A percentile compares a stretch with the other conserved stretches of the same genome.
phyloP scores from a whole-genome alignment of 164 flowering plant species.

The Aristolochia fimbriata region DNA sequence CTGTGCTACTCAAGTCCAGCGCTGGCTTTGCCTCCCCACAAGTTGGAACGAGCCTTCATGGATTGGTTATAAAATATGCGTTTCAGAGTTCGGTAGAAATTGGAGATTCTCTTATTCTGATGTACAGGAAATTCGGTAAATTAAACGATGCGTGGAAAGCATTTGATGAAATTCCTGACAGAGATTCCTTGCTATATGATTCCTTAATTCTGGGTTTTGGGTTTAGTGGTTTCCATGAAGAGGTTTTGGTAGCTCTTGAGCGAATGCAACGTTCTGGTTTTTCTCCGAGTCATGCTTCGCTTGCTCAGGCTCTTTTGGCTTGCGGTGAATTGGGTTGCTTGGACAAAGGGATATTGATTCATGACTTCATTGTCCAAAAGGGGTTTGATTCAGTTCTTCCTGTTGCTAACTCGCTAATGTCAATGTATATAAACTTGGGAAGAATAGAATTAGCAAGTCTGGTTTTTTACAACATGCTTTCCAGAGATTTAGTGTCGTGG shows the following conservation, averaged over 20 bases:
- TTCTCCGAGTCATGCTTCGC: constrained; percentile 10
- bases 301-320: constrained; percentile 12
- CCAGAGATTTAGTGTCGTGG: constrained; percentile 34
- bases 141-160: constrained; percentile 10
- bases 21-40: constrained; percentile 4
- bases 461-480: constrained; percentile 19
- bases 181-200: constrained; percentile 15
- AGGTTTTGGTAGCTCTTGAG: constrained; percentile 13
- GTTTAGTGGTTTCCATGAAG: constrained; percentile 16
- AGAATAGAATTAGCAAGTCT: constrained; percentile 20
- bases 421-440: constrained; percentile 25
- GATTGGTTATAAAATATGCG: constrained; percentile 18
- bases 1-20: constrained; percentile 22
- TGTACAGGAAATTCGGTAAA: constrained; percentile 18
- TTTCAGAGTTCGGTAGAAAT: constrained; percentile 5
- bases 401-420: constrained; percentile 23
- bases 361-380: constrained; percentile 14
- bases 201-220: constrained; percentile 19
- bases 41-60: constrained; percentile 15
- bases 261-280: constrained; percentile 14
- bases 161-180: constrained; percentile 24
- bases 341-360: constrained; percentile 16
- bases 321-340: constrained; percentile 23
- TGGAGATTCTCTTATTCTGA: constrained; percentile 7
- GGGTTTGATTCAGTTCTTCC: constrained; percentile 10